These are phyloP conservation scores for Geotrichum cucujoidarum DNA, from an alignment of 1,139 yeast genomes.

Conservation along the genomic window DNA sequence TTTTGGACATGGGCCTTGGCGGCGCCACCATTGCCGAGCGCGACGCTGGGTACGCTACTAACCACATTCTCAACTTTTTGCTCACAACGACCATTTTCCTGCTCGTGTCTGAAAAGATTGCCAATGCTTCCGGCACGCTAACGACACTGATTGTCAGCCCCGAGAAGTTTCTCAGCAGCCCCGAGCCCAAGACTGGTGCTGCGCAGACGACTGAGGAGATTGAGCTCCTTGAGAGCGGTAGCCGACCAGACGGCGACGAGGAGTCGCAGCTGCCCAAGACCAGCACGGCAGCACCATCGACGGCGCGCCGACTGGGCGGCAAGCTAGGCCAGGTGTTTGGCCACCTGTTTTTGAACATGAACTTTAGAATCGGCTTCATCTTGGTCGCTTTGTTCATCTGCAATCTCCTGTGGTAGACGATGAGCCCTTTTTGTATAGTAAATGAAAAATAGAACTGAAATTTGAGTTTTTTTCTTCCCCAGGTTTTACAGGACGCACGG, in stretches of 20 bases:
- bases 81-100: slow-evolving; percentile 16
- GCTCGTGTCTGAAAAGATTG: slow-evolving; percentile 17
- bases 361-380: slow-evolving; percentile 11
- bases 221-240: not conserved
- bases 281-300: not conserved
- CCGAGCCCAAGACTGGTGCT: not conserved
- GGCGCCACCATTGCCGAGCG: not conserved
- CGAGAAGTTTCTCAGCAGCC: slow-evolving; percentile 12
- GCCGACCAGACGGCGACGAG: too few species aligned
- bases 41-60: slow-evolving; percentile 2
- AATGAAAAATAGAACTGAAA: not conserved
- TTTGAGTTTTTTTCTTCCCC: not conserved
- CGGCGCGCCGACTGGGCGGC: slow-evolving; percentile 10
- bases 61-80: slow-evolving; percentile 12
- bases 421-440: not conserved
- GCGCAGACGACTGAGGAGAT: slow-evolving; percentile 3
- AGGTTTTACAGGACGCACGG: not conserved
- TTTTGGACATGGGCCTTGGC: slow-evolving; percentile 18
- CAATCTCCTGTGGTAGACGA: slow-evolving; percentile 15
- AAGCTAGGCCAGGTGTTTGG: slow-evolving; percentile 9
- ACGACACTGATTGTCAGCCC: slow-evolving; percentile 18
- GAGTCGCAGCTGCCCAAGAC: not conserved
- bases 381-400: slow-evolving; percentile 4
- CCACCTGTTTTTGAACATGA: slow-evolving; percentile 4
- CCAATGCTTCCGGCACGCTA: slow-evolving; percentile 18